phyloP scores from a whole-genome alignment of 2,329 filamentous ascomycete species.

The Aspergillus phoenicis region DNA sequence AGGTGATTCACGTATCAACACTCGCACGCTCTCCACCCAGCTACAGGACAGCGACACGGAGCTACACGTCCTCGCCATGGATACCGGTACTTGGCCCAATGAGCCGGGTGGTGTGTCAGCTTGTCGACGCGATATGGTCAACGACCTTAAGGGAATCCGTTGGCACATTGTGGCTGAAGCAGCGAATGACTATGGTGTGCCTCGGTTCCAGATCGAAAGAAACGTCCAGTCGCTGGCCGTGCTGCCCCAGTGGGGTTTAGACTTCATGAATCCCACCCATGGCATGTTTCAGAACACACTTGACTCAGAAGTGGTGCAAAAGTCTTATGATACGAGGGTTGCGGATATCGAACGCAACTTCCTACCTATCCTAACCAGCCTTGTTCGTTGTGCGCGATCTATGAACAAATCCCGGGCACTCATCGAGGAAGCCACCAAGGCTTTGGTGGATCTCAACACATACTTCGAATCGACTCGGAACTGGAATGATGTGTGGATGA shows the following conservation, averaged over 20 bases:
- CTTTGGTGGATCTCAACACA: conserved; percentile 51
- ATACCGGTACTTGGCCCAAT: conserved; percentile 56
- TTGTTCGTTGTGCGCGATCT: conserved; percentile 54
- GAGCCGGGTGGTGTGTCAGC: conserved; percentile 58
- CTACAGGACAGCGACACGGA: conserved; percentile 48
- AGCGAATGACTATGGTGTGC: conserved; percentile 57
- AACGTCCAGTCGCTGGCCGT: conserved; percentile 58
- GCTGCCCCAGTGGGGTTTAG: conserved; percentile 57
- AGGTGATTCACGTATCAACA: conserved; percentile 54
- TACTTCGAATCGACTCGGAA: conserved; percentile 53
- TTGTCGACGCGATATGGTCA: conserved; percentile 57
- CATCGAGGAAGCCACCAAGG: conserved; percentile 50
- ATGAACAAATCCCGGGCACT: conserved; percentile 45
- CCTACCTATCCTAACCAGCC: conserved; percentile 52
- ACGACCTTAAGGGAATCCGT: conserved; percentile 54
- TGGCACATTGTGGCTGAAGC: conserved; percentile 58
- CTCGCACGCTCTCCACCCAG: conserved; percentile 36
- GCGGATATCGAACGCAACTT: conserved; percentile 55
- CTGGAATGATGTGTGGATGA: conserved; percentile 52
- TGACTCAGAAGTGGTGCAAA: conserved; percentile 51
- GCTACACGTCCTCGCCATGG: conserved; percentile 55
- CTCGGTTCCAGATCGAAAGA: conserved; percentile 57
- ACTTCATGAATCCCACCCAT: conserved; percentile 55
- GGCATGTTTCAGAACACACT: conserved; percentile 56
- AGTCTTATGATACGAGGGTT: conserved; percentile 41